Base-by-base conservation (phyloP, 305 asterid genomes). In the Fraxinus ornus region DNA sequence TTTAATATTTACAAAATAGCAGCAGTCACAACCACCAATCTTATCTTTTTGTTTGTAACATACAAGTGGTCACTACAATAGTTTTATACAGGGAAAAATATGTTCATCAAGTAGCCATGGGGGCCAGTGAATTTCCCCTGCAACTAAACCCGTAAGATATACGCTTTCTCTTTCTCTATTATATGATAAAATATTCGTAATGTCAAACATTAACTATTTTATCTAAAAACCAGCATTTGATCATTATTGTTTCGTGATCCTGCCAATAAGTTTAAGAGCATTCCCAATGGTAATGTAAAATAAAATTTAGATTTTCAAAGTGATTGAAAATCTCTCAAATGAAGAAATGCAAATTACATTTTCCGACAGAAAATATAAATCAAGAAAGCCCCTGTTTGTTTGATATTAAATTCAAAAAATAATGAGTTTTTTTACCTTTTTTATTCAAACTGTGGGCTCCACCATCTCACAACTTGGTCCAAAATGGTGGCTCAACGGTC, bases 131-230 rank as follows among this genome's bases (percentile, higher is more conserved):
- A 80, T 32, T 71, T 75, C 75, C 72, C 24, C 82, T 8, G n/a
- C 74, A 26, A 39, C 52, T 21, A 76, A 75, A 83, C 88, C 85
- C 85, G 88, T 82, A 87, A 78, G 83, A 68, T 26, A 85, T 88
- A 87, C 90, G 85, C 88, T 78, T 75, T 78, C 86, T 62, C 13
- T n/a, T 33, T 76, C n/a, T 17, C 66, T 41, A 77, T 22, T 13
- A 78, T 62, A 19, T 32, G 41, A 22, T 12, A 12, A 5, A 9
- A 55, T 44, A 10, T 47, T 12, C 41, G 32, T 32, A 49, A 49
- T 49, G 1, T 49, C 60, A 49, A 49, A 49, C 60, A 15, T 49
- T 49, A 15, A 49, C 21, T 15, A 49, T 15, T 49, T 13, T 4
- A 49, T 4, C 60, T 49, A 49, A 49, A 49, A 49, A 49, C 5